phyloP scores from a whole-genome alignment of 352 stramenopile genomes.

The Thalassiosira oceanica region DNA sequence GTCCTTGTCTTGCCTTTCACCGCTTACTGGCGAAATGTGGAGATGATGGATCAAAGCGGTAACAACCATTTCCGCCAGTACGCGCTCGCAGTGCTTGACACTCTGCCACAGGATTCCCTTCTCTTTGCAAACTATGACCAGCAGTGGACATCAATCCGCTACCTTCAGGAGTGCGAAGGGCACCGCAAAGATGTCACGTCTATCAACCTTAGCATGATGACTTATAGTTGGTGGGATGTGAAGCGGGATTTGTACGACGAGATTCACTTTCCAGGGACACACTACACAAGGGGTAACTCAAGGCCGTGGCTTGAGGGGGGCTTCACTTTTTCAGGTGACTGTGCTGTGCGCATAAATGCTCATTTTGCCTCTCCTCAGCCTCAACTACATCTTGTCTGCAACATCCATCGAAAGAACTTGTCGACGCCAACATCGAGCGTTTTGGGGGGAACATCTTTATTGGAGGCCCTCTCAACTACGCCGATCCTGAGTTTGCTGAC shows the following conservation, averaged over 20 bases:
- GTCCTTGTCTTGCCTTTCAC: slow-evolving; percentile 23
- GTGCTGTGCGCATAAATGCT: too few species aligned
- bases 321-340: slow-evolving; percentile 73
- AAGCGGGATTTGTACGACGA: slow-evolving; percentile 79
- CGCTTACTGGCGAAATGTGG: slow-evolving; percentile 21
- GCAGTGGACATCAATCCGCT: slow-evolving; percentile 88
- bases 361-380: too few species aligned
- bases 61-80: slow-evolving; percentile 86
- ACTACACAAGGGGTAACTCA: slow-evolving; percentile 48
- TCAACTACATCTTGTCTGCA: too few species aligned
- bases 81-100: slow-evolving; percentile 84
- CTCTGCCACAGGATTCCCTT: slow-evolving; percentile 83
- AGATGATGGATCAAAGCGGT: slow-evolving; percentile 33
- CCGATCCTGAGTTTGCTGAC: slow-evolving; percentile 69
- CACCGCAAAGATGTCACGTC: slow-evolving; percentile 83
- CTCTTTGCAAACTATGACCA: slow-evolving; percentile 91
- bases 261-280: slow-evolving; percentile 79
- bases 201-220: slow-evolving; percentile 90
- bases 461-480: slow-evolving; percentile 83
- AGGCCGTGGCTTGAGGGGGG: slow-evolving; percentile 36
- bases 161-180: slow-evolving; percentile 88
- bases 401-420: too few species aligned
- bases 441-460: slow-evolving; percentile 82
- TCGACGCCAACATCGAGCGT: slow-evolving; percentile 62
- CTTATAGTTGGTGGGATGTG: slow-evolving; percentile 71